These are phyloP conservation scores for Strigomonas culicis DNA, from an alignment of 208 protist genomes.

Conservation along the genomic window DNA sequence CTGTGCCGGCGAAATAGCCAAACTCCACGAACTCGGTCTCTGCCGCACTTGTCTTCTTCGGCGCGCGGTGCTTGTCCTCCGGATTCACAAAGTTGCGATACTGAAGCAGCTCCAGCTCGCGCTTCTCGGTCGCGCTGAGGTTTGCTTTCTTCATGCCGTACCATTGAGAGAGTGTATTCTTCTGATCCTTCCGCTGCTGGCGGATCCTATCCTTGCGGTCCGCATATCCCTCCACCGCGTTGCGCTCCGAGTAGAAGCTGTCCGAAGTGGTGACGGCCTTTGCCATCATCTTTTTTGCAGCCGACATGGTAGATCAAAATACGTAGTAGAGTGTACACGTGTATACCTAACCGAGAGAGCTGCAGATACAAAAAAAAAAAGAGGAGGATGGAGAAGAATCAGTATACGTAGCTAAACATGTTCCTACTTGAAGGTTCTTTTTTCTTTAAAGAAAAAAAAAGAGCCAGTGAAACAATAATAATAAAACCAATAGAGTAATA, in stretches of 20 bases:
- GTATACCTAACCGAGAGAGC: neutral
- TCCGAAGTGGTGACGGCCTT: conserved; percentile 76
- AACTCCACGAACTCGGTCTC: conserved; percentile 83
- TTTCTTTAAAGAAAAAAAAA: too few species aligned
- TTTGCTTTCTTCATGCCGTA: conserved; percentile 78
- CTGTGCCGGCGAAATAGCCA: conserved; percentile 74
- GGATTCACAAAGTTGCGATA: conserved; percentile 88
- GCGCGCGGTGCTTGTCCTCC: conserved; percentile 69
- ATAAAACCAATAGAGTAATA: too few species aligned
- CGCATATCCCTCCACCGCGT: conserved; percentile 62
- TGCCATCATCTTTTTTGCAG: conserved; percentile 75
- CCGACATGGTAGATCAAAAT: conserved; percentile 13
- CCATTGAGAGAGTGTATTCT: conserved; percentile 81
- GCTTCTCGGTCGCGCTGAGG: conserved; percentile 45
- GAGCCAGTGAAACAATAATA: neutral
- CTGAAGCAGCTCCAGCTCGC: conserved; percentile 83
- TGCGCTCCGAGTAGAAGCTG: conserved; percentile 55
- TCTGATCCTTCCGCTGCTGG: conserved; percentile 55
- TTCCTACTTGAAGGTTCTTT: too few species aligned
- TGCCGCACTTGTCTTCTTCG: conserved; percentile 54
- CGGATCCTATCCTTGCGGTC: conserved; percentile 72
- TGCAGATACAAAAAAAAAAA: neutral
- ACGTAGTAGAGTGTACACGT: neutral
- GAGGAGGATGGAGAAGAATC: too few species aligned
- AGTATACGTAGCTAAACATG: too few species aligned